Conservation (phyloP, 257 asterid species). For the Solanum bukasovii region DNA sequence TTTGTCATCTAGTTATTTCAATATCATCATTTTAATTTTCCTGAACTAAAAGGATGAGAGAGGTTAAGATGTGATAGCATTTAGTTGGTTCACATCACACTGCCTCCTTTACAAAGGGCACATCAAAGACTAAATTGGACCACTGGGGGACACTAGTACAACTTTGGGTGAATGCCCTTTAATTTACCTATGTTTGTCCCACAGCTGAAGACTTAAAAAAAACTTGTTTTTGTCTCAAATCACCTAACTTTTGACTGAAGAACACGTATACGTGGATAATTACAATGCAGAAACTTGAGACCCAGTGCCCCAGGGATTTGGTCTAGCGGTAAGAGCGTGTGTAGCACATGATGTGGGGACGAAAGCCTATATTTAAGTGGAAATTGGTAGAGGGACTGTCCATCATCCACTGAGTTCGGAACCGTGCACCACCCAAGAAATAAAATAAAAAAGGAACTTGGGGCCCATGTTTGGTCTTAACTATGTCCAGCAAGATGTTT, state of each 20-base stretch:
- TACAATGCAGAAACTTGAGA: not conserved
- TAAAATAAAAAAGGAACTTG: not conserved
- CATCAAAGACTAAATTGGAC: not conserved
- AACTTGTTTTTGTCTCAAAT: not conserved
- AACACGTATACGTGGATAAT: not conserved
- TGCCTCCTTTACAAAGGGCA: not conserved
- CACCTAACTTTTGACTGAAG: not conserved
- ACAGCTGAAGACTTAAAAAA: not conserved
- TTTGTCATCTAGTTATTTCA: not conserved
- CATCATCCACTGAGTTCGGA: not conserved
- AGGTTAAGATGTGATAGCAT: not conserved
- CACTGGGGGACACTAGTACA: constrained; percentile 2
- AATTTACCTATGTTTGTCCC: not conserved
- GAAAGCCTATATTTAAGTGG: not conserved
- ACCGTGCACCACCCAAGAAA: not conserved
- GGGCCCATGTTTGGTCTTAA: not conserved
- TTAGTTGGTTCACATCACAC: not conserved
- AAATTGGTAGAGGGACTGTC: not conserved
- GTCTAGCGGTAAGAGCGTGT: not conserved
- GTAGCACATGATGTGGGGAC: not conserved
- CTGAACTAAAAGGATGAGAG: not conserved
- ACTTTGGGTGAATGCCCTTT: not conserved
- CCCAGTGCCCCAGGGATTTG: not conserved
- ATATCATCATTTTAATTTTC: not conserved
- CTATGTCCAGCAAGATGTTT: not conserved